Evolutionary conservation across 2,329 filamentous ascomycete species (phyloP), one percentile per base, ranked within the genome.

Genomic region (Cladosporium sphaerospermum): DNA sequence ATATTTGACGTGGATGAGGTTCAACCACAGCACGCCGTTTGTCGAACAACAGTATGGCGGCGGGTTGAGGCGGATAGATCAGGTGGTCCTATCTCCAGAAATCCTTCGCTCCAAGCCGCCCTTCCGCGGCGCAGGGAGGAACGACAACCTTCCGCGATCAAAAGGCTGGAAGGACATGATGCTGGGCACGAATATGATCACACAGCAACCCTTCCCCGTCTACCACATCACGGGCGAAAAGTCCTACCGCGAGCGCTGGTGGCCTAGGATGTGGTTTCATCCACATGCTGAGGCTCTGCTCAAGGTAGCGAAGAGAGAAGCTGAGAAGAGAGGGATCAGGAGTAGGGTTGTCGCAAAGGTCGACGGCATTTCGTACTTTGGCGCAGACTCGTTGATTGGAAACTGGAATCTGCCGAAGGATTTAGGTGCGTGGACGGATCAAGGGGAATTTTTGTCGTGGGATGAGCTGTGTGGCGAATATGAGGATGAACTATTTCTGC

Each of bases 201-300:
- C 56, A 0, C 52, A 54, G 19, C 44, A 51, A 34, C 53, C 54
- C 1, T 61, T 60, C 45, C 56, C 58, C 0, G 40, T 61, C 18
- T 56, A 59, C 42, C 61, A 62, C 48, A 39, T 60, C 3, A 62
- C 61, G 4, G 58, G 58, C 48, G 57, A 60, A 42, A 61, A 62
- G 41, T 36, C 39, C 4, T 34, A 58, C 1, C 57, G 59, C 8
- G 53, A 58, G 23, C 46, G 54, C 0, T 61, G 59, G 61, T 62
- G 61, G 61, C 58, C 58, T 5, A 32, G 51, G 6, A 60, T 62
- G 57, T 62, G 61, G 61, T 62, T 59, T 50, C 57, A 60, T 18
- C 59, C 59, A 3, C 55, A 56, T 14, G 43, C 54, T 8, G 54
- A 57, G 19, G 19, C 42, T 14, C 48, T 62, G 0, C 37, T 60